These are phyloP conservation scores for Babesia bovis DNA, from an alignment of 169 alveolate genomes.

Conservation along the genomic window DNA sequence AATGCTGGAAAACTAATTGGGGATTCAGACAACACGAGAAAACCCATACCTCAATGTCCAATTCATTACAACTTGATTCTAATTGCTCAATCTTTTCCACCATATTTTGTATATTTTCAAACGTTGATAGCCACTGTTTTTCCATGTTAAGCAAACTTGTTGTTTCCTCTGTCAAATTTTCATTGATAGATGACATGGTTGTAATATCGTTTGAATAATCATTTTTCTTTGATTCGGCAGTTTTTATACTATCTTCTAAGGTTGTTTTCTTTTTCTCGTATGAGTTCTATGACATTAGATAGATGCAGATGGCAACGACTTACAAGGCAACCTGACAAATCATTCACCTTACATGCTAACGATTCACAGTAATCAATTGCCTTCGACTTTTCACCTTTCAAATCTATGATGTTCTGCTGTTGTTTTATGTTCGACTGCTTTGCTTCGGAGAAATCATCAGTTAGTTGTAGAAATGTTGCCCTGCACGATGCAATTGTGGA, in stretches of 20 bases:
- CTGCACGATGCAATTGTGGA: background rate
- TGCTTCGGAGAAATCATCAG: background rate
- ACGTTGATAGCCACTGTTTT: background rate
- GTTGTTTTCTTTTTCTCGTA: background rate
- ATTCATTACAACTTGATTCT: background rate
- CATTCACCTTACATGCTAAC: background rate
- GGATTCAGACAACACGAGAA: background rate
- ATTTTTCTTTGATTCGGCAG: background rate
- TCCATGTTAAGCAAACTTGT: background rate
- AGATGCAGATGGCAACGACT: background rate
- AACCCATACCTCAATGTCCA: background rate
- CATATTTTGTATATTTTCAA: background rate
- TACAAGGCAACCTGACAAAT: conserved; percentile 3
- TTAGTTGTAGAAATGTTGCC: background rate
- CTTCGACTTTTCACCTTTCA: background rate
- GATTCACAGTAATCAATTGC: background rate
- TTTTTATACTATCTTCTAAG: background rate
- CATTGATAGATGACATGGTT: background rate
- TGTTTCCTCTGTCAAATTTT: background rate
- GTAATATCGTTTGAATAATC: background rate
- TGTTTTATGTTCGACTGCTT: background rate
- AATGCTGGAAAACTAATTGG: background rate
- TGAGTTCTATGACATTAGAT: background rate
- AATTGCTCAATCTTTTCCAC: background rate
- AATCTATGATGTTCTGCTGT: background rate